Evolutionary conservation across 306 rosid genomes (phyloP).

Genomic region (Astragalus membranaceus): DNA sequence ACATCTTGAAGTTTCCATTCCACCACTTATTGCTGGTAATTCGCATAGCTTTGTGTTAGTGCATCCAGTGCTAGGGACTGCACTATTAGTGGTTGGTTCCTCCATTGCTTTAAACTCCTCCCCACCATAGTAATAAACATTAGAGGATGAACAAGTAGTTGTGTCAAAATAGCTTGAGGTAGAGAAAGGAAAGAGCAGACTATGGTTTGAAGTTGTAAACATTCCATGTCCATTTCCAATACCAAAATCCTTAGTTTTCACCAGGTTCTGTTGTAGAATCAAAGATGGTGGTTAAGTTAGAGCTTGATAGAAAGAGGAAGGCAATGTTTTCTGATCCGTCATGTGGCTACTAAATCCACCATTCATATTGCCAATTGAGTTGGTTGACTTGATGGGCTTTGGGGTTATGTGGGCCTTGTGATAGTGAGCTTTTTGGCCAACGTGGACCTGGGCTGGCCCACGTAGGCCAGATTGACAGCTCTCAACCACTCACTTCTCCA

Average conservation of each 20-base stretch:
- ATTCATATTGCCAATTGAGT: conserved; percentile 13
- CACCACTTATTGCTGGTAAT: conserved; percentile 26
- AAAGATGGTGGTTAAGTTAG: conserved; percentile 41
- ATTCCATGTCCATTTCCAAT: too few species aligned
- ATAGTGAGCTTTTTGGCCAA: too few species aligned
- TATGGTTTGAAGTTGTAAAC: conserved; percentile 32
- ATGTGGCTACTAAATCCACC: conserved; percentile 17
- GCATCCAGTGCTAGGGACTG: conserved; percentile 21
- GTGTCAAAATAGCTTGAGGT: conserved; percentile 48
- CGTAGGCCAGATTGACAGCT: too few species aligned
- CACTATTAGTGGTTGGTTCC: conserved; percentile 34
- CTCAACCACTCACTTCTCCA: too few species aligned
- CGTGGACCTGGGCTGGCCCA: too few species aligned
- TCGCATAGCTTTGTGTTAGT: conserved; percentile 66
- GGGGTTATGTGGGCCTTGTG: too few species aligned
- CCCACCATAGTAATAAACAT: conserved; percentile 31
- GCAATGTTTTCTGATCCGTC: conserved; percentile 26
- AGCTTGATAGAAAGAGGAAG: conserved; percentile 44
- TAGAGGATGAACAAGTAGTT: conserved; percentile 50
- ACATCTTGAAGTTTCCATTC: conserved; percentile 43
- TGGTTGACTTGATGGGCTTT: too few species aligned
- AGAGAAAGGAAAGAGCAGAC: conserved; percentile 42
- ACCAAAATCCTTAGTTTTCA: conserved; percentile 26
- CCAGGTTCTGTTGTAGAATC: conserved; percentile 35
- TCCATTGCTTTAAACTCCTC: conserved; percentile 41